phyloP scores from a whole-genome alignment of 1,284 basidiomycete species.

The Fomitopsis pinicola region DNA sequence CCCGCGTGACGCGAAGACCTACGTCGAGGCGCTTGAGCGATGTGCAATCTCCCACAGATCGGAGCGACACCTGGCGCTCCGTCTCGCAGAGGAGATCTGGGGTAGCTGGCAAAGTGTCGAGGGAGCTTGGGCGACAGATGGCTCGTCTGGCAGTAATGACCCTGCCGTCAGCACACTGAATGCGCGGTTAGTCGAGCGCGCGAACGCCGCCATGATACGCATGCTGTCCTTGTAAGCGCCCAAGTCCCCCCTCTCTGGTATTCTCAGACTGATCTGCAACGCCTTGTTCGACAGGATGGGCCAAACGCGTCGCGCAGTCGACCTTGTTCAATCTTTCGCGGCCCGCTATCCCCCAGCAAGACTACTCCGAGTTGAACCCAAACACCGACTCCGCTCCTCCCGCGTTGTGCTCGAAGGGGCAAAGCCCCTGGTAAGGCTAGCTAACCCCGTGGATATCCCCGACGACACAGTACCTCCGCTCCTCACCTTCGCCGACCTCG shows the following conservation, averaged over 20 bases:
- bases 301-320: constrained; percentile 47
- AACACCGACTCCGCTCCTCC: constrained; percentile 46
- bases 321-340: constrained; percentile 51
- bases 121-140: constrained; percentile 22
- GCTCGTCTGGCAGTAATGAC: constrained; percentile 13
- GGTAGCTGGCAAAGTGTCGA: constrained; percentile 48
- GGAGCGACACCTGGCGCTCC: constrained; percentile 42
- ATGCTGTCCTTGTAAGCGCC: constrained; percentile 53
- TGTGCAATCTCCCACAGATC: constrained; percentile 45
- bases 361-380: constrained; percentile 34
- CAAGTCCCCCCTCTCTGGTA: constrained; percentile 1
- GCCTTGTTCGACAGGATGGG: constrained; percentile 36
- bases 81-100: constrained; percentile 59
- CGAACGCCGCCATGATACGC: constrained; percentile 62
- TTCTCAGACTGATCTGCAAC: not conserved
- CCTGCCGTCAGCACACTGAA: constrained; percentile 22
- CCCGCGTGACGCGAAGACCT: constrained; percentile 49
- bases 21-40: constrained; percentile 65
- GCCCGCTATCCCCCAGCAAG: constrained; percentile 51
- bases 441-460: constrained; percentile 44
- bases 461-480: constrained; percentile 71
- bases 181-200: constrained; percentile 58
- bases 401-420: constrained; percentile 45
- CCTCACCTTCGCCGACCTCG: constrained; percentile 60
- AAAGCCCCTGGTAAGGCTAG: constrained; percentile 64